A percentile compares a stretch with the other conserved stretches of the same genome.
phyloP scores from a whole-genome alignment of 2,329 filamentous ascomycete species.

The Ophiosphaerella korrae region DNA sequence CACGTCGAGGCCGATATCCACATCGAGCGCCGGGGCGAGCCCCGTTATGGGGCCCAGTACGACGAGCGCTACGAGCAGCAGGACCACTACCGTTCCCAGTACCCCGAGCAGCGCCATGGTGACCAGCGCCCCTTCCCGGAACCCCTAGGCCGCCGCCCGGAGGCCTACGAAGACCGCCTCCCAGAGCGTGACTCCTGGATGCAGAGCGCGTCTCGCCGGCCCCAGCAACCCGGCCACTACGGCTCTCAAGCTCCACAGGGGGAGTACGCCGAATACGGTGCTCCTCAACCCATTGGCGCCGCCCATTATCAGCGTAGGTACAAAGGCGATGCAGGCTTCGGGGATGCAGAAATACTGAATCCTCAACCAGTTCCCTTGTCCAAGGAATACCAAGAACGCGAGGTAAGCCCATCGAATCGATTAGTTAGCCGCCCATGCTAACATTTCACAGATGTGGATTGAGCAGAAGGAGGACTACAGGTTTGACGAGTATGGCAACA shows the following conservation, averaged over 20 bases:
- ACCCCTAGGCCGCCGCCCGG: constrained; percentile 38
- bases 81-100: constrained; percentile 20
- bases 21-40: constrained; percentile 8
- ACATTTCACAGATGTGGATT: constrained; percentile 37
- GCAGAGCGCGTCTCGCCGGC: constrained; percentile 29
- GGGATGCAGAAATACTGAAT: constrained; percentile 44
- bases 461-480: constrained; percentile 45
- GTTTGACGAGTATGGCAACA: constrained; percentile 44
- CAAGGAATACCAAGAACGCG: constrained; percentile 34
- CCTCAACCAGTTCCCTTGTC: constrained; percentile 44
- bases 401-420: constrained; percentile 32
- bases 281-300: constrained; percentile 35
- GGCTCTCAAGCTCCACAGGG: constrained; percentile 16
- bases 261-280: constrained; percentile 39
- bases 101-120: constrained; percentile 18
- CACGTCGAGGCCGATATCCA: constrained; percentile 27
- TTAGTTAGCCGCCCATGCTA: background rate
- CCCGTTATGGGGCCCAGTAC: constrained; percentile 21
- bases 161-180: constrained; percentile 44
- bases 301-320: constrained; percentile 41
- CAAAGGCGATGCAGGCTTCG: constrained; percentile 43
- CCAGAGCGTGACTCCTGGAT: constrained; percentile 43
- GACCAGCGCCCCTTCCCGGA: constrained; percentile 19
- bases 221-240: constrained; percentile 16
- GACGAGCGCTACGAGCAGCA: constrained; percentile 24